Base-by-base conservation (phyloP, 176 grass and related monocot species). In the Zea luxurians region DNA sequence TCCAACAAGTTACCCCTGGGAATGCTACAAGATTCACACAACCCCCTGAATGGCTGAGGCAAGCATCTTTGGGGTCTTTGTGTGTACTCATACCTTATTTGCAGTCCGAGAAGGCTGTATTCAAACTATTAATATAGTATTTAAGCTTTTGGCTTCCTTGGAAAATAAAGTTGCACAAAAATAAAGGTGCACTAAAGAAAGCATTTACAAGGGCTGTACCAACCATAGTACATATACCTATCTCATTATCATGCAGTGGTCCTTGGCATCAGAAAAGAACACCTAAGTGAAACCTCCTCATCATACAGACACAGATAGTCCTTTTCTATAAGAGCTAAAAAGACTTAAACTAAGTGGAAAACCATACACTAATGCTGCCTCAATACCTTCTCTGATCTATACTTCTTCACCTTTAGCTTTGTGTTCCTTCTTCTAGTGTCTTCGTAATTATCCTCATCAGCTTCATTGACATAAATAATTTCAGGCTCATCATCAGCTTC, bases 381-480 rank as follows among this genome's bases (percentile, higher is more conserved):
- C n/a, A 70, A 81, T 74, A 67, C 59, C 66, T 89, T 89, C 66
- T 71, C 72, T 0, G 43, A 44, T 7, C 64, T 53, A 48, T 88
- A 84, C 72, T 89, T 89, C 82, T 89, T 83, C 60, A 74, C 66
- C 70, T 77, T 85, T 21, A 84, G 16, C 48, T 77, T 85, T 73
- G 71, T 80, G 49, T 79, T 84, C 6, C 61, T 80, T 53, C 59
- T 86, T 66, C 70, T 79, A 37, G 55, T 75, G 1, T 57, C 48
- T 61, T 71, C 67, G 0, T 83, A 74, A 21, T 86, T 86, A 10
- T 77, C 38, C 15, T 84, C 61, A 4, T 89, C 84, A 49, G 84
- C 66, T 52, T 75, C 85, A 81, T 92, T 81, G 35, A 92, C 83
- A 79, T 81, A 83, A 84, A 99, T 95, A 77, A 95, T 91, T 75